Percentiles rank a stretch among this genome's conserved stretches.
Conservation (phyloP, 23 red algal genomes). For the Gracilaria vermiculophylla region DNA sequence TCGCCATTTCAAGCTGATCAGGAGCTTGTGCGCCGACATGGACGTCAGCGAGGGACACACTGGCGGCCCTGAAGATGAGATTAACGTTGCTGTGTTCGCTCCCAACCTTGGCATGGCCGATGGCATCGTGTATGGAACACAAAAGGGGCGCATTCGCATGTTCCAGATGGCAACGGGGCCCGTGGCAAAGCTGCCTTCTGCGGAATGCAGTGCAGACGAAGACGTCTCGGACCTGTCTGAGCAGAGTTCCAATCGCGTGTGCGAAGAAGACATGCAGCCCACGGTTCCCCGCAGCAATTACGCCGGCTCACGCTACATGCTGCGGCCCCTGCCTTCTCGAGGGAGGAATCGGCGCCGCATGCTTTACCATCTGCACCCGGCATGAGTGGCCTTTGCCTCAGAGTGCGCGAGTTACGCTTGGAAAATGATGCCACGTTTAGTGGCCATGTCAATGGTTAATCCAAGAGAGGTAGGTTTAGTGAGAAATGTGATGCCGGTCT, state of each 20-base stretch:
- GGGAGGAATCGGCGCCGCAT: neutral
- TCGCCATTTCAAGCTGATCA: constrained; percentile 31
- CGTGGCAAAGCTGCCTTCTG: neutral
- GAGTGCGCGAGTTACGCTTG: neutral
- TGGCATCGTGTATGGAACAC: constrained; percentile 84
- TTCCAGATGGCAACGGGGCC: constrained; percentile 62
- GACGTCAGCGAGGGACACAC: constrained; percentile 49
- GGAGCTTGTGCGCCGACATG: constrained; percentile 76
- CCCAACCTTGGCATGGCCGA: constrained; percentile 29
- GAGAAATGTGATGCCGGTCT: neutral
- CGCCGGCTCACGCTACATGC: neutral
- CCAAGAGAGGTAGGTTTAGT: neutral
- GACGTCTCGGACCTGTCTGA: neutral
- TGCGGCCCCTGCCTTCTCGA: neutral
- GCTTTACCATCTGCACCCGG: neutral
- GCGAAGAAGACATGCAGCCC: neutral
- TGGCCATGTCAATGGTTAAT: neutral
- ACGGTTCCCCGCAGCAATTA: neutral
- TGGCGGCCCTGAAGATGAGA: constrained; percentile 76
- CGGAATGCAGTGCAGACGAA: neutral
- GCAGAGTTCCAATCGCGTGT: neutral
- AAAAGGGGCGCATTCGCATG: constrained; percentile 86
- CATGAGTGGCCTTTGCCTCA: neutral
- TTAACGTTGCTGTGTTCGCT: constrained; percentile 87
- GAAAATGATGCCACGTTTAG: neutral